Base-by-base conservation (phyloP, 352 stramenopile genomes). In the Phytophthora pluvialis region DNA sequence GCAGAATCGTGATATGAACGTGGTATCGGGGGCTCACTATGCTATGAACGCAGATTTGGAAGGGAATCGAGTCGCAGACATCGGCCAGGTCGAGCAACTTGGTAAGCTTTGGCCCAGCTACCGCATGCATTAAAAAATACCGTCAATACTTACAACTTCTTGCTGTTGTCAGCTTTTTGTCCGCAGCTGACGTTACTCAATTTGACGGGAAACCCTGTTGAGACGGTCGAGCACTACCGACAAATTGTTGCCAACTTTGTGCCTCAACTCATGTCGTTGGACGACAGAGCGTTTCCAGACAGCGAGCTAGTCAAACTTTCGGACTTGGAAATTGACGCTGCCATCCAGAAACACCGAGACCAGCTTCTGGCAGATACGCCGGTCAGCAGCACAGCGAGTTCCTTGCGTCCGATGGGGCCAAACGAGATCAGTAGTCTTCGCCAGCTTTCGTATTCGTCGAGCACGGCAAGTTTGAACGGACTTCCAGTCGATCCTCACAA, bases 51-150 rank as follows among this genome's bases (percentile, higher is more conserved):
- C 68, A 88, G 85, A 96, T 64, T 55, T 95, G 25, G 70, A 91
- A 66, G 81, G 72, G 16, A 96, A 96, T 56, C 58, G 59, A 29
- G 67, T 97, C 26, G 25, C 66, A 0, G 89, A 97, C 45, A 76
- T 94, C 7, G 78, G 78, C 0, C 83, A 96, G 59, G 67, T 93
- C 50, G 86, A 94, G 64, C 83, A 94, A 44, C 72, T 97, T 5
- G 83, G 88, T 85, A 67, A 53, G 64, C 61, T 28, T 33, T 26
- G 1, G 15, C 55, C n/a, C 0, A 10, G 31, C 8, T 28, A 21
- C 51, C 13, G 3, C 39, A 5, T 49, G 1, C 18, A 38, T 16
- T 53, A 16, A 26, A 21, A n/a, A n/a, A n/a, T n/a, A n/a, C n/a
- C n/a, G 32, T 58, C 25, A 35, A 40, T 25, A 11, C 28, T 46